A percentile compares a stretch with the other conserved stretches of the same genome.
Conservation (phyloP, 2,329 filamentous ascomycete genomes). For the Fonsecaea erecta region DNA sequence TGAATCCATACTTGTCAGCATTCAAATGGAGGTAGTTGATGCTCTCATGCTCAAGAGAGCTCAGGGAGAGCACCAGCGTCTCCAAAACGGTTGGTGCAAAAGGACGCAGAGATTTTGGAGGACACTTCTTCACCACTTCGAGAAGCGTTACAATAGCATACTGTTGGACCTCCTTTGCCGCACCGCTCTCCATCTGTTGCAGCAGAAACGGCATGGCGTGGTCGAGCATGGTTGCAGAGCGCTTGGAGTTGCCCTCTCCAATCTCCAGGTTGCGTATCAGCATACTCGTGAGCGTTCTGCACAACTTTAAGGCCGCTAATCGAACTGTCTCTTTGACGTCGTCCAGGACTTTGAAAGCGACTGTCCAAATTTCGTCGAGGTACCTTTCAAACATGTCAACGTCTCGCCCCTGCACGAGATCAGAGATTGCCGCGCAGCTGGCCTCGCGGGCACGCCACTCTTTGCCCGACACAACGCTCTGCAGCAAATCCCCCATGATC, state of each 20-base stretch:
- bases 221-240: constrained; percentile 77
- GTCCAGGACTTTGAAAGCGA: constrained; percentile 88
- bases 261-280: constrained; percentile 85
- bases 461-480: constrained; percentile 76
- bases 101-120: constrained; percentile 73
- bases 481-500: constrained; percentile 85
- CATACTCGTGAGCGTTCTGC: constrained; percentile 80
- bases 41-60: constrained; percentile 83
- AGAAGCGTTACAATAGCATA: constrained; percentile 84
- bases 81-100: constrained; percentile 83
- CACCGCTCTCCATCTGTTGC: constrained; percentile 78
- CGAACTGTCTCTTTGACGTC: constrained; percentile 94
- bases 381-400: constrained; percentile 80
- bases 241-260: constrained; percentile 66
- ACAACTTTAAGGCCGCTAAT: constrained; percentile 77
- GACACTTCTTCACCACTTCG: constrained; percentile 85
- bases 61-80: constrained; percentile 78
- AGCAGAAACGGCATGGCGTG: constrained; percentile 89
- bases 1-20: constrained; percentile 80
- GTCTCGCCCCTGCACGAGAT: constrained; percentile 80
- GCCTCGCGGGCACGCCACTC: constrained; percentile 95
- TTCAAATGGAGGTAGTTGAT: constrained; percentile 94
- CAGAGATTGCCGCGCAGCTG: constrained; percentile 85
- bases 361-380: constrained; percentile 81
- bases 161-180: constrained; percentile 81